Evolutionary conservation across 164 flowering plant species (phyloP), one percentile per base, ranked within the genome.

Genomic region (Stephania japonica): DNA sequence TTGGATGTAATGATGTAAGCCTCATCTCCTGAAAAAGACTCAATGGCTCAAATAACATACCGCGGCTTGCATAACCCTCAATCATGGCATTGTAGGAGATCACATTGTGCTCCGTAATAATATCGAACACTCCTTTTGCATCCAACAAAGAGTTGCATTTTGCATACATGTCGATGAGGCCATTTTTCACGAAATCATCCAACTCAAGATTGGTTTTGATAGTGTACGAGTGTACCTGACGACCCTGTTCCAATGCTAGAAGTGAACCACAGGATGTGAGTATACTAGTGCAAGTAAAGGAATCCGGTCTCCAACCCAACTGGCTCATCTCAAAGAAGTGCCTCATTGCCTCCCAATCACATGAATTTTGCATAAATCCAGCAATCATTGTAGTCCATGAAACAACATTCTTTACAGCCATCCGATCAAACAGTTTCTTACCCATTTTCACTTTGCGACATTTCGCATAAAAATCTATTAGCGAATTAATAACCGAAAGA

Each of bases 331-430:
- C 85, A 7, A 62, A 50, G 74, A 88, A 87, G 75, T 88, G 71
- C 38, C 75, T 75, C 80, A 88, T 63, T 5, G 97, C 92, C 50
- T 91, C 87, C 66, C 32, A 42, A 72, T 91, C 77, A 78, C 73
- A 78, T 3, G 85, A 86, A 78, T 87, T 89, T 74, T 89, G 89
- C 93, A 86, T 88, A 78, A 85, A 89, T 26, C 93, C 92, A 68
- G 91, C 81, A 75, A 88, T 86, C 89, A 89, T 85, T 8, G 92
- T 85, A 21, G 92, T 89, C 97, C 97, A 91, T 32, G 93, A 86
- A 47, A 86, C 82, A 27, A 82, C 75, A 79, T 89, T 81, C 80
- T 79, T 87, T 70, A 62, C 74, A 49, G 9, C 75, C 86, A 89
- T 86, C 38, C 59, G 79, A 72, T 89, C 84, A 71, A 91, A 89